Conservation (phyloP, 495 filamentous ascomycete genomes). For the Chaetomium tenue region DNA sequence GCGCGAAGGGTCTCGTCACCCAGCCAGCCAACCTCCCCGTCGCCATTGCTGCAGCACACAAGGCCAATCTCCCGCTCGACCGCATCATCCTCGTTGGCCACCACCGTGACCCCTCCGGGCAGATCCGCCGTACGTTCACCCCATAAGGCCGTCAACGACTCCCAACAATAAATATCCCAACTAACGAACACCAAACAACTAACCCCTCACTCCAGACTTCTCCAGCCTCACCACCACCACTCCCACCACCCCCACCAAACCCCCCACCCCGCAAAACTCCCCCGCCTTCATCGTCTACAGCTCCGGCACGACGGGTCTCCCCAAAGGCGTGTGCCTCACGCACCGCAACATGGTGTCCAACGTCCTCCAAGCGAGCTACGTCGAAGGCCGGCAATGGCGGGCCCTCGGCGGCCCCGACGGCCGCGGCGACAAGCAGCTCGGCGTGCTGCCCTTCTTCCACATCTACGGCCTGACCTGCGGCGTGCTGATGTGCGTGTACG, state of each 20-base stretch:
- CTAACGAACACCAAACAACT: too few relatives aligned
- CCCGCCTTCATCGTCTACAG: constrained; percentile 75
- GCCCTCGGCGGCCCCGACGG: constrained; percentile 61
- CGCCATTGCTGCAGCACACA: constrained; percentile 64
- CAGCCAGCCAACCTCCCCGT: constrained; percentile 57
- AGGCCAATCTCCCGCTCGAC: constrained; percentile 62
- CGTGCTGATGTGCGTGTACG: constrained; percentile 50
- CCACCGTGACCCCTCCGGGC: constrained; percentile 55
- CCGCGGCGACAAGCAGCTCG: constrained; percentile 68
- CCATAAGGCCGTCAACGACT: too few relatives aligned
- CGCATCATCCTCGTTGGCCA: constrained; percentile 79
- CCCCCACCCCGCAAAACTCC: constrained; percentile 40
- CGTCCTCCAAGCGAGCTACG: constrained; percentile 48
- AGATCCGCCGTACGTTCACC: constrained; percentile 53
- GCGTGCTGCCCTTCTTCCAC: constrained; percentile 90
- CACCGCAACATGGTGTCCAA: constrained; percentile 83
- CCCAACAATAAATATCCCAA: too few relatives aligned
- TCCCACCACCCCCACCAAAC: constrained; percentile 37
- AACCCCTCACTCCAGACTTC: constrained; percentile 50
- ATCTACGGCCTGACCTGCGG: constrained; percentile 60
- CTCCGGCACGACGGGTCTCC: constrained; percentile 86
- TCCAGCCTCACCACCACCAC: constrained; percentile 63
- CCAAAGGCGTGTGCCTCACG: constrained; percentile 89
- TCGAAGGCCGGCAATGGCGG: constrained; percentile 59
- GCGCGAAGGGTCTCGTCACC: constrained; percentile 75